A percentile compares a stretch with the other conserved stretches of the same genome.
Evolutionary conservation across 805 yeast species (phyloP).

Genomic region (Teunomyces funiuensis): DNA sequence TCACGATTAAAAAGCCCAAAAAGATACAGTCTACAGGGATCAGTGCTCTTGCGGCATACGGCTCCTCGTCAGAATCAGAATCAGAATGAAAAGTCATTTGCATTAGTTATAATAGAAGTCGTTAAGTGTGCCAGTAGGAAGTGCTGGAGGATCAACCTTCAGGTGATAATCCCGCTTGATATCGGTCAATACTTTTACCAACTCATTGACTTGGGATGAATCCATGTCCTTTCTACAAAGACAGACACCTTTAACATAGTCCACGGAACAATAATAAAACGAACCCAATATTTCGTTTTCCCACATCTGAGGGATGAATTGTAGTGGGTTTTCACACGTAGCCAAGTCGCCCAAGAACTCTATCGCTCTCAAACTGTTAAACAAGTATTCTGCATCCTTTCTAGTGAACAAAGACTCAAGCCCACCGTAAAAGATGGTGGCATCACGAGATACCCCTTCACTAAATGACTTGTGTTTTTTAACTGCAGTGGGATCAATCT

Average conservation of each 20-base stretch:
- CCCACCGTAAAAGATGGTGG: constrained; percentile 35
- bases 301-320: constrained; percentile 50
- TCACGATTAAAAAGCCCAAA: constrained; percentile 5
- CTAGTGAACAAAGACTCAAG: constrained; percentile 39
- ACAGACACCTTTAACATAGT: constrained; percentile 64
- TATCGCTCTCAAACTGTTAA: constrained; percentile 40
- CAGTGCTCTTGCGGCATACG: background rate
- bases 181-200: constrained; percentile 27
- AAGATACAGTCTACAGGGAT: constrained; percentile 2
- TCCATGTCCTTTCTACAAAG: constrained; percentile 49
- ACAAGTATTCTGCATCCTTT: constrained; percentile 38
- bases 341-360: constrained; percentile 41
- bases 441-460: constrained; percentile 40
- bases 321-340: constrained; percentile 36
- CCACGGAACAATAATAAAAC: constrained; percentile 77
- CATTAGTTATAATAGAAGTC: constrained; percentile 25
- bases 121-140: constrained; percentile 33
- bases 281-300: constrained; percentile 53
- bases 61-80: background rate
- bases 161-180: constrained; percentile 33
- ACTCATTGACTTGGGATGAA: constrained; percentile 23
- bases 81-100: background rate
- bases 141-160: constrained; percentile 32
- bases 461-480: constrained; percentile 39
- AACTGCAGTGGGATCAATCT: constrained; percentile 37